phyloP scores from a whole-genome alignment of 2,329 filamentous ascomycete genomes.

The Metarhizium rileyi region DNA sequence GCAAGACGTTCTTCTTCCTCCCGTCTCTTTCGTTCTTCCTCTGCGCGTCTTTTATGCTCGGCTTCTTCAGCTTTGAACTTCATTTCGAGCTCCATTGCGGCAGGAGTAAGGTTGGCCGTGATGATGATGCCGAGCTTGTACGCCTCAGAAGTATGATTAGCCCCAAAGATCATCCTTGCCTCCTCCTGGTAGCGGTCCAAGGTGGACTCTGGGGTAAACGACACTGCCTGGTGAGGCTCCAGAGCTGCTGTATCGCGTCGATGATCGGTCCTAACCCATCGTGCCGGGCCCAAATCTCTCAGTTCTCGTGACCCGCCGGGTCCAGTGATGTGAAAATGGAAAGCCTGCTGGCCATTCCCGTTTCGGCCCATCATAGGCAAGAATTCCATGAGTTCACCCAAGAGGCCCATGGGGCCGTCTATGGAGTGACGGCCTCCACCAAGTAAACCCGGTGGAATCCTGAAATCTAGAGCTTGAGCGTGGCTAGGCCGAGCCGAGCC shows the following conservation, averaged over 20 bases:
- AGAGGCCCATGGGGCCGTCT: conserved; percentile 43
- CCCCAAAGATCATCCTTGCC: conserved; percentile 73
- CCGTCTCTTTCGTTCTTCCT: conserved; percentile 51
- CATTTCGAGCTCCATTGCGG: conserved; percentile 74
- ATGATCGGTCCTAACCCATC: conserved; percentile 35
- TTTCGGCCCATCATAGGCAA: conserved; percentile 37
- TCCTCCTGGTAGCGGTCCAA: conserved; percentile 80
- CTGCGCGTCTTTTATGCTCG: conserved; percentile 35
- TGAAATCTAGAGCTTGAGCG: conserved; percentile 44
- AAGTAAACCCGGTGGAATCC: conserved; percentile 37
- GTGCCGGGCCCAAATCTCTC: conserved; percentile 35
- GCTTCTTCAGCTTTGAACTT: conserved; percentile 53
- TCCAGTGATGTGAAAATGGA: conserved; percentile 51
- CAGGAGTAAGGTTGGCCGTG: conserved; percentile 65
- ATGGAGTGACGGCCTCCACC: conserved; percentile 26
- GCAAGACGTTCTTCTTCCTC: conserved; percentile 56
- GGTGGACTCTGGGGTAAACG: conserved; percentile 65
- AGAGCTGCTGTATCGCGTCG: conserved; percentile 37
- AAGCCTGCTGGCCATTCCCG: conserved; percentile 37
- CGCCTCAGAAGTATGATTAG: conserved; percentile 53
- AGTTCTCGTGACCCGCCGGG: conserved; percentile 38
- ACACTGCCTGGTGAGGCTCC: conserved; percentile 64
- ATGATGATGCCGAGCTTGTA: conserved; percentile 60
- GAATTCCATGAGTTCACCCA: conserved; percentile 47
- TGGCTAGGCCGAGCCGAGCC: conserved; percentile 37